Evolutionary conservation across 1,284 basidiomycete genomes (phyloP), one percentile per base, ranked within the genome.

Genomic region (Golubevia pallescens): DNA sequence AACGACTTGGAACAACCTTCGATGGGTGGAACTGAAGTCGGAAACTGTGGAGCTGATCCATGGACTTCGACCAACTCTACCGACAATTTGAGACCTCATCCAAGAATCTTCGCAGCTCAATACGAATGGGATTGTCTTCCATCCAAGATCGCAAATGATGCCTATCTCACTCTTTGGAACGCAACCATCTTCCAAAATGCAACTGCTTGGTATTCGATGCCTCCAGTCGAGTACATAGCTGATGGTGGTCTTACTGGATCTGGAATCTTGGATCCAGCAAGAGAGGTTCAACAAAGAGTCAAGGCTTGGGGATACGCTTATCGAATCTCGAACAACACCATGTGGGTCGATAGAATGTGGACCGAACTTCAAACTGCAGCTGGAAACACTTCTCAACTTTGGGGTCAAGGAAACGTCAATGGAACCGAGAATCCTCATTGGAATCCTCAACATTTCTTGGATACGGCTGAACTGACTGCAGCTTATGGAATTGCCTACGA

Each of bases 401-500:
- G 59, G 62, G 75, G 75, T 52, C 69, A 73, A 28, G 74, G 68
- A 23, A 66, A 70, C 60, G 68, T 69, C 34, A 10, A 38, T 5
- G 34, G 34, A 38, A 38, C 34, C 10, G 5, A 38, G 10, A 10
- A 4, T 5, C 34, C 34, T 38, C 34, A 38, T 60, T 85, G 82
- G 82, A 83, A 85, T 68, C 62, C 80, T 0, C 52, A 38, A 3
- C 81, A 84, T 64, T 85, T 85, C 70, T 71, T 85, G 57, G 82
- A 85, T 66, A 69, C 69, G 4, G 82, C 80, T 55, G 82, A 85
- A 62, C 74, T 83, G 73, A 78, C 77, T 52, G 66, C 81, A 1
- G 79, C 81, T 13, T 85, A 82, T 64, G 81, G n/a, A 42, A 93
- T 97, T 75, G 97, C 91, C 1, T 99, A 98, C 82, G 97, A 99